Conservation (phyloP, 2,329 filamentous ascomycete species). For the Fusarium luffae region DNA sequence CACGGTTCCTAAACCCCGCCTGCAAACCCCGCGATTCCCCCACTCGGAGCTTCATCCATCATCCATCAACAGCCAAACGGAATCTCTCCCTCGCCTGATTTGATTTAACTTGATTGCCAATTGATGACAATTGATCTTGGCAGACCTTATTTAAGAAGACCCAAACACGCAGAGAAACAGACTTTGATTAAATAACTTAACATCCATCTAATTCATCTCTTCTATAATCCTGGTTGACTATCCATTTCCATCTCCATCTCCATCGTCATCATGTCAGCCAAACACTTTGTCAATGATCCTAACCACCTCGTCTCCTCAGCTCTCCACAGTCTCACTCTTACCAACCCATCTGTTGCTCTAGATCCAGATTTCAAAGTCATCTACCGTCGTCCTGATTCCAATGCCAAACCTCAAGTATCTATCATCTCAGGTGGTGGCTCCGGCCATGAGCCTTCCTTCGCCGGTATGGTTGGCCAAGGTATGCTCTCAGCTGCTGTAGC, state of each 20-base stretch:
- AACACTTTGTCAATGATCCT: slow-evolving; percentile 92
- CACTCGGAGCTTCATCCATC: slow-evolving; percentile 17
- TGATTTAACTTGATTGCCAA: slow-evolving; percentile 1
- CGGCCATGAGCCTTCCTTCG: slow-evolving; percentile 90
- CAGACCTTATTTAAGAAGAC: slow-evolving; percentile 6
- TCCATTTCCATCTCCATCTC: neutral
- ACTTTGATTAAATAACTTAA: neutral
- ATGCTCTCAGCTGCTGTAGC: slow-evolving; percentile 84
- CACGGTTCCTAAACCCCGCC: slow-evolving; percentile 19
- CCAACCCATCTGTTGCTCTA: slow-evolving; percentile 84
- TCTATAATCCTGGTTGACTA: slow-evolving; percentile 6
- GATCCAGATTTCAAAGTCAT: slow-evolving; percentile 85
- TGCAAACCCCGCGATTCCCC: slow-evolving; percentile 29
- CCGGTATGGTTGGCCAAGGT: slow-evolving; percentile 84
- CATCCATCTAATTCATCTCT: neutral
- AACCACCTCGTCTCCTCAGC: slow-evolving; percentile 81
- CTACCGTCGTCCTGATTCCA: slow-evolving; percentile 71
- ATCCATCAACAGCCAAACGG: slow-evolving; percentile 7
- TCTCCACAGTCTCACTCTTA: slow-evolving; percentile 80
- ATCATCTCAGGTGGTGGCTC: slow-evolving; percentile 89
- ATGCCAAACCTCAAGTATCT: slow-evolving; percentile 73
- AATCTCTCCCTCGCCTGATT: slow-evolving; percentile 7
- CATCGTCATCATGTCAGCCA: slow-evolving; percentile 62
- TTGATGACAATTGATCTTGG: slow-evolving; percentile 1
- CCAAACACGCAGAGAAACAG: neutral